These are phyloP conservation scores for Protoeuglena noctilucae DNA, from an alignment of 139 green algal genomes.

Conservation along the genomic window DNA sequence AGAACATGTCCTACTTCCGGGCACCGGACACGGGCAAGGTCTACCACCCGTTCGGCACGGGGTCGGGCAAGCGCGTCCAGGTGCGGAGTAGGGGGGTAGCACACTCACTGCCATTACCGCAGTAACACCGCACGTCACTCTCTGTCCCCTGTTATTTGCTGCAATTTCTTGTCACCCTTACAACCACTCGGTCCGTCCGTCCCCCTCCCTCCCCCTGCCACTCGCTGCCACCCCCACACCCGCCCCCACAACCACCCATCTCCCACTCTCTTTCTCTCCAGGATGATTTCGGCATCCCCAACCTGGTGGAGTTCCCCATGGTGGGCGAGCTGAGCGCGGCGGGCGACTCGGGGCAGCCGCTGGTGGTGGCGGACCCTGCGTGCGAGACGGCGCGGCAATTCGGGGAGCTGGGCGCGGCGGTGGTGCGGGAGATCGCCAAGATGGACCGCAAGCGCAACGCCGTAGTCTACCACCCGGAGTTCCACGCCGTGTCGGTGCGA, in stretches of 20 bases:
- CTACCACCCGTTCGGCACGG: constrained; percentile 76
- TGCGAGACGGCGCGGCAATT: constrained; percentile 41
- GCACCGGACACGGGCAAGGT: constrained; percentile 49
- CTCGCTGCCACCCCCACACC: too few relatives aligned
- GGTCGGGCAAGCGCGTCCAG: constrained; percentile 52
- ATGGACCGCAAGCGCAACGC: constrained; percentile 20
- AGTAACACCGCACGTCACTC: too few relatives aligned
- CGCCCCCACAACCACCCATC: too few relatives aligned
- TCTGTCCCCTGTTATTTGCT: too few relatives aligned
- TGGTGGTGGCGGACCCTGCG: constrained; percentile 69
- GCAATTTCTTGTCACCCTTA: too few relatives aligned
- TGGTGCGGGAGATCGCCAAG: constrained; percentile 86
- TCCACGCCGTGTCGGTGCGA: constrained; percentile 29
- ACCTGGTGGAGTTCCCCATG: constrained; percentile 89
- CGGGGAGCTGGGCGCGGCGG: constrained; percentile 69
- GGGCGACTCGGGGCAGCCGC: constrained; percentile 68
- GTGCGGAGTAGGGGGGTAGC: too few relatives aligned
- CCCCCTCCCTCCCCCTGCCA: too few relatives aligned
- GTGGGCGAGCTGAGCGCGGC: constrained; percentile 66
- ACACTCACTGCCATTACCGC: too few relatives aligned
- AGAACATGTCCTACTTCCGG: constrained; percentile 99
- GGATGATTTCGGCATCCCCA: constrained; percentile 77
- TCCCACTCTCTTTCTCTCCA: too few relatives aligned
- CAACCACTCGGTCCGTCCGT: too few relatives aligned
- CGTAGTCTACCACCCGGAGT: constrained; percentile 36